phyloP scores from a whole-genome alignment of 1,139 yeast species.

The Kluyveromyces sp. region DNA sequence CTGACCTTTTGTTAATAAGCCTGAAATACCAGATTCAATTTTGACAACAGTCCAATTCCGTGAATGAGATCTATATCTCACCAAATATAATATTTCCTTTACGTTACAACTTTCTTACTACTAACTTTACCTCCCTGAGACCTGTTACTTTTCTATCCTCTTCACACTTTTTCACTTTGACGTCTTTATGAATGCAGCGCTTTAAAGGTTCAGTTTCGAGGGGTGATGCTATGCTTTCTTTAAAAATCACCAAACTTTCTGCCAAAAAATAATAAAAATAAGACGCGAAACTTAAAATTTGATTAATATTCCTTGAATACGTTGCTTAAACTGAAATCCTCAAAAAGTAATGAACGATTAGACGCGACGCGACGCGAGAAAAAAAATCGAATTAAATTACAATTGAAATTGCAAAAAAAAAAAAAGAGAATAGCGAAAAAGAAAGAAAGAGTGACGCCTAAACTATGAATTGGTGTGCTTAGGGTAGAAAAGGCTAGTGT shows the following conservation, averaged over 20 bases:
- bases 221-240: neutral
- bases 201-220: neutral
- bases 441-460: neutral
- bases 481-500: neutral
- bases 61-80: no score
- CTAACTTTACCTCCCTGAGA: neutral
- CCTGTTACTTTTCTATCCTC: neutral
- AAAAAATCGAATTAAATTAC: neutral
- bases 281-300: constrained; percentile 3
- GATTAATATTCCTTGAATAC: neutral
- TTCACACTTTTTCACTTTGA: neutral
- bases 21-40: no score
- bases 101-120: no score
- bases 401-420: no score
- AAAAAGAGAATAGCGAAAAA: neutral
- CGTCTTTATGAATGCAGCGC: neutral
- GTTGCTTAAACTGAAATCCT: neutral
- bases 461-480: no score
- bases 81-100: no score
- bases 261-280: neutral
- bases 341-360: neutral
- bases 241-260: neutral
- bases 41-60: no score
- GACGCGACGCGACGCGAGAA: constrained; percentile 6
- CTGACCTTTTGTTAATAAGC: no score